phyloP scores from a whole-genome alignment of 2,329 filamentous ascomycete genomes.

The Diplodia sapinea region DNA sequence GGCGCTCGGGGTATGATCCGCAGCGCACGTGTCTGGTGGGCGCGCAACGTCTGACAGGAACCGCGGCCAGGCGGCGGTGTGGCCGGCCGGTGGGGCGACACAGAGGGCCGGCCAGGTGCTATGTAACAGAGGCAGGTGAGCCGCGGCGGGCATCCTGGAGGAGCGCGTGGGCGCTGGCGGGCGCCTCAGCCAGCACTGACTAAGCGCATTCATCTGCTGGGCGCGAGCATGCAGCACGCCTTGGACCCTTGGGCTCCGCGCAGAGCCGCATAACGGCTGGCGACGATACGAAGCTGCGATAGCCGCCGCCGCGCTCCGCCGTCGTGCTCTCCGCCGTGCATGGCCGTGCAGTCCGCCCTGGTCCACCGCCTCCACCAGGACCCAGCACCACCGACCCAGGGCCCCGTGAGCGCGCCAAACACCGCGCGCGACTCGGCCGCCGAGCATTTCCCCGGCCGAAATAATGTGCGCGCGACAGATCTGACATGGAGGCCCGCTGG shows the following conservation, averaged over 20 bases:
- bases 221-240: conserved; percentile 11
- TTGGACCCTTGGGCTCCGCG: conserved; percentile 24
- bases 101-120: conserved; percentile 11
- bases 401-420: neutral
- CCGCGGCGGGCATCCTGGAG: conserved; percentile 26
- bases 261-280: conserved; percentile 22
- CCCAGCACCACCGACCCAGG: no score
- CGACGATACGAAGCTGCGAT: conserved; percentile 12
- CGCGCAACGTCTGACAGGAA: conserved; percentile 27
- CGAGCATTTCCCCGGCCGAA: conserved; percentile 25
- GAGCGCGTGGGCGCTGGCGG: neutral
- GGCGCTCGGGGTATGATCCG: conserved; percentile 31
- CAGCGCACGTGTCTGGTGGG: conserved; percentile 29
- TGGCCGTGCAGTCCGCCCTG: neutral
- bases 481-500: conserved; percentile 11
- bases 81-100: conserved; percentile 24
- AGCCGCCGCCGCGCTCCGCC: conserved; percentile 7
- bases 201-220: neutral
- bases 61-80: conserved; percentile 13
- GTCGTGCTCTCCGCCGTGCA: neutral
- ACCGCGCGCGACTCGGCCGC: conserved; percentile 8
- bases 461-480: conserved; percentile 20
- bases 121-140: conserved; percentile 20
- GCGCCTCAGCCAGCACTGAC: neutral
- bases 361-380: neutral